Base-by-base conservation (phyloP, 208 protist species). In the Endotrypanum monterogeii region DNA sequence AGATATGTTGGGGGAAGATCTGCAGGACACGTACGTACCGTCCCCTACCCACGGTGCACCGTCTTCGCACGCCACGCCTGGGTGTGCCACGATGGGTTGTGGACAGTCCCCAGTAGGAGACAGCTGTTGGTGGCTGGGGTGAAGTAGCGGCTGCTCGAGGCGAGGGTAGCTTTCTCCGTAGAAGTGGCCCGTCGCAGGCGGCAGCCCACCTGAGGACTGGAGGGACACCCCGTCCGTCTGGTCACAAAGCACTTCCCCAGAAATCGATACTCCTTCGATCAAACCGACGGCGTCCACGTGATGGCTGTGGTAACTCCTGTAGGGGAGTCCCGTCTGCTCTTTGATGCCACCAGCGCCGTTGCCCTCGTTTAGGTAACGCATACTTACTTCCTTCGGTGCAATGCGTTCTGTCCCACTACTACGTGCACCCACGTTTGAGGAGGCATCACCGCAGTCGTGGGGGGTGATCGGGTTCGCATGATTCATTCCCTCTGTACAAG, bases 121-220 rank as follows among this genome's bases (percentile, higher is more conserved):
- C 50, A 37, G 70, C 44, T 66, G 69, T 11, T 68, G 71, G 25
- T 44, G 63, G 4, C 51, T 35, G 7, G 62, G 28, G 39, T 67
- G 62, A 25, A 65, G 63, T 5, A 4, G 55, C 54, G 57, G 73
- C 54, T 63, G 63, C 18, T 51, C 52, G 35, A 52, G 65, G 8
- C 60, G 65, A 7, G 32, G 23, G 65, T 57, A 71, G 37, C 70
- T 66, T 6, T 71, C 73, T 14, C 65, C 54, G 44, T 77, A 77
- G 73, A 71, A 77, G 73, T 55, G 70, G 9, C 63, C 50, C 54
- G 73, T 71, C 54, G 65, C 73, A 44, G 56, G 73, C 1, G 65
- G 51, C 25, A 54, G 73, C 14, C 44, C 65, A 14, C 71, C 73
- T 12, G 35, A 63, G 73, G 73, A 66, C 30, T 50, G 65, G 9